Evolutionary conservation across 805 yeast genomes (phyloP), one percentile per base, ranked within the genome.

Genomic region (Wickerhamomyces bovis): DNA sequence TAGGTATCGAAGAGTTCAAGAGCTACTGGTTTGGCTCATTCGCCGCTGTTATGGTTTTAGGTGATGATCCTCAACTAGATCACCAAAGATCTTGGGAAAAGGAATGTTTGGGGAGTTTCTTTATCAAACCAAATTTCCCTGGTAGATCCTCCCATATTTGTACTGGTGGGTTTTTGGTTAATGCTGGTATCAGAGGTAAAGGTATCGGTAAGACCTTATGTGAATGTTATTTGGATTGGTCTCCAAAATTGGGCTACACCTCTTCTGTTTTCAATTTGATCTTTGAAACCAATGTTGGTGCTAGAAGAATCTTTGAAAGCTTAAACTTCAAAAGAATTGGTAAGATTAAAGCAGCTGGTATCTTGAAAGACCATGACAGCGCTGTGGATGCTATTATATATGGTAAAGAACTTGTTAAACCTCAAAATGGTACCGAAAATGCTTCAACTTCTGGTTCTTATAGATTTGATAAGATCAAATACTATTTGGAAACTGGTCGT

Each of bases 111-210:
- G 99, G 98, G 0, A 77, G 90, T 2, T 89, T 92, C 60, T 82
- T 76, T 61, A 75, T 92, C 50, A 85, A 85, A 53, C 94, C 97
- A 2, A 85, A 88, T 57, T 92, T 83, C 61, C 96, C 97, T 0
- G 98, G 98, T 2, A 71, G 98, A 40, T 84, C 94, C 18, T 81
- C 95, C 0, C 97, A 92, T 61, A 83, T 94, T n/a, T 89, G 95
- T 56, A 86, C 95, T 0, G 95, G 88, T 2, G 83, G 84, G 19
- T 85, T 92, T 56, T 68, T 92, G 31, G 98, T 92, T 3, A 89
- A 92, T 64, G 94, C 95, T 4, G 96, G 96, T 53, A 88, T 88
- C 55, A 71, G 99, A 57, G 89, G 92, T 22, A 87, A 85, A 62
- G 96, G 97, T 5, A 87, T 94, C 23, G 99, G 98, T 6, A 72